These are phyloP conservation scores for Kluyveromyces starmeri DNA, from an alignment of 805 yeast species.

Conservation along the genomic window DNA sequence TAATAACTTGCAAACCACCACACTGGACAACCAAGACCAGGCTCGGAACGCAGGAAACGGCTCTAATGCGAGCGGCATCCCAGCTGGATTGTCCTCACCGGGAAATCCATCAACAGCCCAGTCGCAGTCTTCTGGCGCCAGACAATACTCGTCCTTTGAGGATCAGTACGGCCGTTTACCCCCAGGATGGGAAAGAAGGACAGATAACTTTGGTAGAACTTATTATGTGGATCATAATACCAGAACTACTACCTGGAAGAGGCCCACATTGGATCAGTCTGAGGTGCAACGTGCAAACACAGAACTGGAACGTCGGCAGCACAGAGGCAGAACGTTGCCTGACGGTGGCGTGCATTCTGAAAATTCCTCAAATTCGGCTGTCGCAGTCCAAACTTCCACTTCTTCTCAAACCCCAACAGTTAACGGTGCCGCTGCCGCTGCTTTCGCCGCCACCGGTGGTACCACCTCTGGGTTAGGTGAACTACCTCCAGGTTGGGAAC, in stretches of 20 bases:
- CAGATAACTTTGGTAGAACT: slow-evolving; percentile 94
- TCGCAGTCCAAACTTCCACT: slow-evolving; percentile 39
- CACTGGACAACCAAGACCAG: slow-evolving; percentile 18
- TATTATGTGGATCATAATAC: slow-evolving; percentile 97
- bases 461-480: slow-evolving; percentile 96
- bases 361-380: slow-evolving; percentile 13
- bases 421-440: slow-evolving; percentile 51
- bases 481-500: slow-evolving; percentile 98
- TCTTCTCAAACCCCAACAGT: slow-evolving; percentile 37
- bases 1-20: slow-evolving; percentile 20
- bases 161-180: slow-evolving; percentile 96
- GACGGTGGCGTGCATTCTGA: slow-evolving; percentile 37
- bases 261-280: slow-evolving; percentile 78
- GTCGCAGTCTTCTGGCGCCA: slow-evolving; percentile 19
- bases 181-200: slow-evolving; percentile 98
- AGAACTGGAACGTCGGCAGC: slow-evolving; percentile 85
- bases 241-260: slow-evolving; percentile 97
- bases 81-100: not conserved
- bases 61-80: slow-evolving; percentile 4
- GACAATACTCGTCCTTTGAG: slow-evolving; percentile 88
- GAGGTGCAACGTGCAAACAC: slow-evolving; percentile 64
- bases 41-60: slow-evolving; percentile 17
- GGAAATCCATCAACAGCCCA: slow-evolving; percentile 1
- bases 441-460: slow-evolving; percentile 63
- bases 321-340: slow-evolving; percentile 83